Conservation (phyloP, 2,329 filamentous ascomycete genomes). For the Hymenoscyphus repandus region DNA sequence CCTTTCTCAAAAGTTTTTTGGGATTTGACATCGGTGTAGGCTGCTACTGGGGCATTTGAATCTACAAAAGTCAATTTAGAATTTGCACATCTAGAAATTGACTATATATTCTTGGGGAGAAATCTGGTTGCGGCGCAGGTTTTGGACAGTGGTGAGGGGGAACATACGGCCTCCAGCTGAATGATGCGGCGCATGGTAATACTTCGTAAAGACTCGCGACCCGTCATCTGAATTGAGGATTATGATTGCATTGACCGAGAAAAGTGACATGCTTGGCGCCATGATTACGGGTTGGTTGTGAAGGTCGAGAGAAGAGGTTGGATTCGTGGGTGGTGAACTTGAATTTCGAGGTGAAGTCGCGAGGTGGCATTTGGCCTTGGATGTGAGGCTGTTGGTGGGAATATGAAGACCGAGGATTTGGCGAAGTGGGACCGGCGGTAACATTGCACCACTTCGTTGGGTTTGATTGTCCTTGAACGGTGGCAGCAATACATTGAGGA, state of each 20-base stretch:
- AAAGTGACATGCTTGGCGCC: constrained; percentile 70
- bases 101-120: constrained; percentile 25
- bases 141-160: background rate
- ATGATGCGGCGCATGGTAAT: constrained; percentile 69
- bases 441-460: no score
- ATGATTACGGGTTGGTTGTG: constrained; percentile 41
- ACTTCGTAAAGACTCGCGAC: constrained; percentile 88
- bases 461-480: no score
- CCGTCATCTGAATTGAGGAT: constrained; percentile 83
- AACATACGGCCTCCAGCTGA: constrained; percentile 32
- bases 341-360: background rate
- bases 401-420: no score
- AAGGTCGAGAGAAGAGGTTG: background rate
- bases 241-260: constrained; percentile 71
- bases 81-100: background rate
- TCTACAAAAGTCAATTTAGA: constrained; percentile 6
- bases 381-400: no score
- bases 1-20: constrained; percentile 98
- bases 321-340: background rate
- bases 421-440: no score
- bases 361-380: no score
- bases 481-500: no score
- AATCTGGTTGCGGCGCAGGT: no score
- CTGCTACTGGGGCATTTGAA: constrained; percentile 53
- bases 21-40: constrained; percentile 84